phyloP scores from a whole-genome alignment of 208 protist genomes.

The Polymyxa betae region DNA sequence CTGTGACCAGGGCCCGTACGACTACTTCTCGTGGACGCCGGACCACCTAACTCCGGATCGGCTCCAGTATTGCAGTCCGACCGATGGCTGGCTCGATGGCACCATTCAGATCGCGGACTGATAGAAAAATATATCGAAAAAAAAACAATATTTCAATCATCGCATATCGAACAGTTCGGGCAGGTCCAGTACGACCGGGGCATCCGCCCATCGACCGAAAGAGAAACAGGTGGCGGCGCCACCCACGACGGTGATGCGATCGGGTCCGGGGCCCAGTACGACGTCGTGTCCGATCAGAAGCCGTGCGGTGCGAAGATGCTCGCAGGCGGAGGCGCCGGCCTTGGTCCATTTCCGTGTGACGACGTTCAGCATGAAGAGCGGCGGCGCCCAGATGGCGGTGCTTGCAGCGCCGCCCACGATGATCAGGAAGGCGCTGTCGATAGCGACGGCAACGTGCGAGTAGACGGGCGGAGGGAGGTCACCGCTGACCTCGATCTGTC shows the following conservation, averaged over 20 bases:
- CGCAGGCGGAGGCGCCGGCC: neutral
- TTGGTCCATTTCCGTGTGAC: neutral
- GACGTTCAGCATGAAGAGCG: neutral
- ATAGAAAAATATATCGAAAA: neutral
- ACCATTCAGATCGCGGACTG: neutral
- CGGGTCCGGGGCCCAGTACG: neutral
- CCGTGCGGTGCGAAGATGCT: neutral
- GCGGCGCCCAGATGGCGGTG: neutral
- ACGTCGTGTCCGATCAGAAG: neutral
- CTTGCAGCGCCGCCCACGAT: neutral
- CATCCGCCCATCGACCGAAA: neutral
- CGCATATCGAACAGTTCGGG: neutral
- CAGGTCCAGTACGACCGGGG: neutral
- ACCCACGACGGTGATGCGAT: neutral
- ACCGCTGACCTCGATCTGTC: neutral
- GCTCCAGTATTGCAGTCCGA: neutral
- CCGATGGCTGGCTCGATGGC: neutral
- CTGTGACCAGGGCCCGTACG: constrained; percentile 25
- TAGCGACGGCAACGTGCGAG: neutral
- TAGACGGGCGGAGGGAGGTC: neutral
- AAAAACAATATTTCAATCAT: neutral
- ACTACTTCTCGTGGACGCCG: constrained; percentile 15
- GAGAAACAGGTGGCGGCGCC: neutral
- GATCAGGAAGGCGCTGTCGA: neutral
- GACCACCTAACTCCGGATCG: neutral